Evolutionary conservation across 306 rosid genomes (phyloP), one percentile per base, ranked within the genome.

Genomic region (Rubus parviflorus): DNA sequence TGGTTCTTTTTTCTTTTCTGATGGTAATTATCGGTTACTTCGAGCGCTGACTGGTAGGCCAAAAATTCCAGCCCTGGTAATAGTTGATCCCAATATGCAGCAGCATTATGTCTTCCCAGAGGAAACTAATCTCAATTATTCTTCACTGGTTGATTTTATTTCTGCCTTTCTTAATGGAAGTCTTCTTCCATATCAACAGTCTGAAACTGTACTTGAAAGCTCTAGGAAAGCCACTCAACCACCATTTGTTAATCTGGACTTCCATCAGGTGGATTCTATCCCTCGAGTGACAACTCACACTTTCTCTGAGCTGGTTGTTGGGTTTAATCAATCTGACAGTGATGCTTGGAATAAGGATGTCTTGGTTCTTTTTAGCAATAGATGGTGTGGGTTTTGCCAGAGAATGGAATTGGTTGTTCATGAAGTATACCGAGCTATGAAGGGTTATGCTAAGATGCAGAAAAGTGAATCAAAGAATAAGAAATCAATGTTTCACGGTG

Each of bases 361-460:
- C 75, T 69, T 92, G 89, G 97, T 95, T 79, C 83, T 95, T 77
- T 92, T 95, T 83, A 90, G 96, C 92, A 87, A 95, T 80, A 92
- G 83, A 79, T 95, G 98, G 97, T 95, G 98, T 80, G 97, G 92
- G 52, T 90, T 87, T 85, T 92, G 97, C 85, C 96, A 90, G 79
- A 88, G 97, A 85, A 95, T 88, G 91, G 98, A 92, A 77, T 70
- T 92, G 79, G 86, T 89, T 87, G 89, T 95, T 62, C 86, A 89
- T 25, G 98, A 95, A 87, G 90, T 89, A 65, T 87, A 89, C 80
- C 91, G 89, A 64, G 88, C 91, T 79, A 81, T 88, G 77, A 93
- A 87, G 84, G 84, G 87, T 61, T 87, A 82, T 77, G 60, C 74
- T 72, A 88, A 85, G 68, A 71, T 68, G 47, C 73, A 82, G 80